Evolutionary conservation across 257 asterid genomes (phyloP).

Genomic region (Leonotis leonurus): DNA sequence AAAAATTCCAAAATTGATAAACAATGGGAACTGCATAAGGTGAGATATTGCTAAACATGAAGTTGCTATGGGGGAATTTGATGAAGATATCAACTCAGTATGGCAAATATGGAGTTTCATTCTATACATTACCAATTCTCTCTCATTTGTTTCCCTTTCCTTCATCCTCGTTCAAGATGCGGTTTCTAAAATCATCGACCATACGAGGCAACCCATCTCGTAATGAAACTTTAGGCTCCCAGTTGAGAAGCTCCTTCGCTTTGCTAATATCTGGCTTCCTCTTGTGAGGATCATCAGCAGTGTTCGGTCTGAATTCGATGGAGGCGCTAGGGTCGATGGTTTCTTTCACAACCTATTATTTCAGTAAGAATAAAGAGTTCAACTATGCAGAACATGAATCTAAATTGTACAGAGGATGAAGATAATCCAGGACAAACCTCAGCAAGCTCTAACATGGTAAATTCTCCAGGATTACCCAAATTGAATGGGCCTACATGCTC

Average conservation of each 20-base stretch:
- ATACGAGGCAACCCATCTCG: conserved; percentile 82
- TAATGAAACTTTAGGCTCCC: conserved; percentile 91
- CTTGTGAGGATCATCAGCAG: conserved; percentile 98
- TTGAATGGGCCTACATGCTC: conserved; percentile 73
- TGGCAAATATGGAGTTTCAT: conserved; percentile 11
- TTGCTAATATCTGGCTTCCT: conserved; percentile 91
- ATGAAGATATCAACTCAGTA: conserved; percentile 18
- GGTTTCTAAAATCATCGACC: conserved; percentile 83
- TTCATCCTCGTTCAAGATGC: conserved; percentile 96
- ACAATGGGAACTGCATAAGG: background rate
- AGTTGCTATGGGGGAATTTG: conserved; percentile 9
- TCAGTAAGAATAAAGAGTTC: conserved; percentile 4
- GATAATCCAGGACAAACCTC: conserved; percentile 38
- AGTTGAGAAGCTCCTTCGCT: conserved; percentile 85
- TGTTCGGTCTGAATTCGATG: conserved; percentile 74
- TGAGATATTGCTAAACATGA: conserved; percentile 5
- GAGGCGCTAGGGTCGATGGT: conserved; percentile 83
- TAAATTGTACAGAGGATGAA: background rate
- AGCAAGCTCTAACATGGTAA: conserved; percentile 68
- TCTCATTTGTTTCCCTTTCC: conserved; percentile 66
- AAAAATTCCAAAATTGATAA: conserved; percentile 1
- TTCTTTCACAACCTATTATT: conserved; percentile 81
- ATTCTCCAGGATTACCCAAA: conserved; percentile 68
- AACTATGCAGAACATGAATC: background rate
- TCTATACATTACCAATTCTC: conserved; percentile 24